Evolutionary conservation across 2,329 filamentous ascomycete species (phyloP), one percentile per base, ranked within the genome.

Genomic region (Diaporthe aspalathi): DNA sequence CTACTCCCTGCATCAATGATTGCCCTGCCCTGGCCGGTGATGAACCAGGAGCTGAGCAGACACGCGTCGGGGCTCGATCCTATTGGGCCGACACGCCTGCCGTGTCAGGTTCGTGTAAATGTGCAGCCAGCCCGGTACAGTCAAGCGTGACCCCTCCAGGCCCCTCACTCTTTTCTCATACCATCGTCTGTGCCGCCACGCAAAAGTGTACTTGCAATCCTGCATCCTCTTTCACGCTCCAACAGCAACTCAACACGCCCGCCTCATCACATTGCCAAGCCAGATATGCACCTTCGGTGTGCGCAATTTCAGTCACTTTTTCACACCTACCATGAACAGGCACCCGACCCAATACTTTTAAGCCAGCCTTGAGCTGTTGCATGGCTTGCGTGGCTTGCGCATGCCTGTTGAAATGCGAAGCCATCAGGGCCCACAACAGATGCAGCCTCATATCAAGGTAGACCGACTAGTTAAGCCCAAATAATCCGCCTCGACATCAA

Each of bases 141-240:
- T 57, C 47, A 24, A 60, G 75, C 74, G 70, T 66, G 50, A 53
- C 66, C 73, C 72, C 75, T 74, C 76, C 70, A 54, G 43, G 40
- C 32, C 32, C 40, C 52, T 43, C 22, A 67, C 63, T 67, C 47
- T 49, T 11, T 54, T 16, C n/a, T 40, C 24, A 35, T 40, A 27
- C 24, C 20, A 38, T 29, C 22, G 12, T 7, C 35, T 52, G 68
- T 67, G 65, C 32, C 24, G n/a, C 27, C 38, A 45, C 68, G 5
- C 65, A 38, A 12, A 29, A 32, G 38, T 52, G 20, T 71, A 68
- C 71, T 40, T 73, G 49, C 54, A 14, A 17, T 70, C 52, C 52
- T 53, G 70, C 70, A 53, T 60, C 43, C 50, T 65, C 32, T 16
- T 63, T 57, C 16, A 50, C 63, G 32, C 29, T 24, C n/a, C n/a